Evolutionary conservation across 2,329 filamentous ascomycete species (phyloP).

Genomic region (Blumeria hordei): DNA sequence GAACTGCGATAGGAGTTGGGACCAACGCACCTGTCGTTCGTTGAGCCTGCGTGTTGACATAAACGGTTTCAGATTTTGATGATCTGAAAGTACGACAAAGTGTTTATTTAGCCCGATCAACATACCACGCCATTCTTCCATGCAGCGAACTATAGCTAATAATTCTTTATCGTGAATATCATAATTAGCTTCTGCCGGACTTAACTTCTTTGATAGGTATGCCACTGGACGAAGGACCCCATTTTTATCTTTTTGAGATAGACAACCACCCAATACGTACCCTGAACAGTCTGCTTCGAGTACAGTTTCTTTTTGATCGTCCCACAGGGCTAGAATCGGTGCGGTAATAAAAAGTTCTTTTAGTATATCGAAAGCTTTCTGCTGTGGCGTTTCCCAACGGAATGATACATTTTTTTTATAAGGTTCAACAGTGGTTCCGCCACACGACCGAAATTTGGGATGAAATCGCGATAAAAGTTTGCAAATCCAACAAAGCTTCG

Average conservation of each 20-base stretch:
- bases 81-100: not conserved
- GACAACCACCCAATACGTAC: not conserved
- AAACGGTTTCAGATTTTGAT: not conserved
- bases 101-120: not conserved
- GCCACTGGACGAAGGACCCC: not conserved
- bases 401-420: not conserved
- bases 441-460: not conserved
- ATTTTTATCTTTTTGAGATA: not conserved
- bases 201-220: not conserved
- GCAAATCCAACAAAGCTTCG: not conserved
- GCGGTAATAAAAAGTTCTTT: not conserved
- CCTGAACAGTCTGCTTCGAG: not conserved
- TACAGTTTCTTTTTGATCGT: not conserved
- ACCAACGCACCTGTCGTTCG: not conserved
- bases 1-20: not conserved
- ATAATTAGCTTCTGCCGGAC: not conserved
- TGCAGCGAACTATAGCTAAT: not conserved
- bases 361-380: not conserved
- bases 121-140: not conserved
- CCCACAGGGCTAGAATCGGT: not conserved
- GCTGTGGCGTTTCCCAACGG: not conserved
- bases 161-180: not conserved
- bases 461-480: not conserved
- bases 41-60: not conserved
- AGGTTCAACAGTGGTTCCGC: not conserved